phyloP scores from a whole-genome alignment of 1,284 basidiomycete genomes.

The Irpex rosettiformis region DNA sequence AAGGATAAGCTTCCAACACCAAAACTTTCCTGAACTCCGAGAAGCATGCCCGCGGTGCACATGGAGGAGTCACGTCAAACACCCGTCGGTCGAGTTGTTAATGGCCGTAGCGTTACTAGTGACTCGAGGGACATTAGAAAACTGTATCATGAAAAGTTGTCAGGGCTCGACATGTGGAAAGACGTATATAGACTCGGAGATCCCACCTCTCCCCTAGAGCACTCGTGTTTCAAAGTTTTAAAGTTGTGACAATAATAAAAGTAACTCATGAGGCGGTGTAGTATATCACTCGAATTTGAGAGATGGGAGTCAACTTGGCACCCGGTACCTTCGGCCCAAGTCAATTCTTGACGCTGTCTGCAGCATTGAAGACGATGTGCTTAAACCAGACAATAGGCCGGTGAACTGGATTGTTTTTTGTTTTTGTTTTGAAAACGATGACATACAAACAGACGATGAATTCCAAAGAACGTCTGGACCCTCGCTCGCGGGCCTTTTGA shows the following conservation, averaged over 20 bases:
- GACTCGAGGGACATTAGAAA: background rate
- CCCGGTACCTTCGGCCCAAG: background rate
- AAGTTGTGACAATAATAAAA: background rate
- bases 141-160: too few relatives aligned
- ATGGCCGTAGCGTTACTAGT: background rate
- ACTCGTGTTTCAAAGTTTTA: background rate
- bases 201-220: background rate
- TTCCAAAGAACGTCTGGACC: too few relatives aligned
- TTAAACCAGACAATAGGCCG: background rate
- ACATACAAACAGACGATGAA: too few relatives aligned
- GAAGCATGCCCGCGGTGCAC: background rate
- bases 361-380: background rate
- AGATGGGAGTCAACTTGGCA: background rate
- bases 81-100: too few relatives aligned
- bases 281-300: background rate
- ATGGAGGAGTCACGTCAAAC: background rate
- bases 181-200: too few relatives aligned
- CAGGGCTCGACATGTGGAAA: too few relatives aligned
- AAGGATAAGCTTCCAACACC: background rate
- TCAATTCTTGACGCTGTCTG: background rate
- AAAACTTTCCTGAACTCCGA: too few relatives aligned
- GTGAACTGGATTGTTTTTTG: too few relatives aligned
- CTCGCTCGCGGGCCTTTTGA: too few relatives aligned
- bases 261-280: too few relatives aligned
- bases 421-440: too few relatives aligned